Conservation (phyloP, 768 basidiomycete species). For the Collybiopsis luxurians region DNA sequence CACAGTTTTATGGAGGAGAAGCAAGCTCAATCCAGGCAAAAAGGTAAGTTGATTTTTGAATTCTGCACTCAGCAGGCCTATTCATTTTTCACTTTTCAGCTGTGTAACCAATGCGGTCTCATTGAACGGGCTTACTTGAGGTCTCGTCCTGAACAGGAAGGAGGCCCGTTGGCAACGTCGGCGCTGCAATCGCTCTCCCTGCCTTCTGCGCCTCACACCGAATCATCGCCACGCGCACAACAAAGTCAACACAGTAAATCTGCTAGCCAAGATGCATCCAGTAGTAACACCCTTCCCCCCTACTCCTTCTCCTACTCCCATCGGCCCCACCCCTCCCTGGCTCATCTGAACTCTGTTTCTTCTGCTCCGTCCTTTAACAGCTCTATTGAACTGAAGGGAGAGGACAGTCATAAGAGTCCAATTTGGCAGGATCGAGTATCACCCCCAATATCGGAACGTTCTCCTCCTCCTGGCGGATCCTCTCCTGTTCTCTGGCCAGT, state of each 20-base stretch:
- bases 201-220: slow-evolving; percentile 29
- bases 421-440: slow-evolving; percentile 6
- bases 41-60: slow-evolving; percentile 46
- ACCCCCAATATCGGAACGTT: slow-evolving; percentile 1
- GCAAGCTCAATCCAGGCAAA: slow-evolving; percentile 78
- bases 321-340: slow-evolving; percentile 2
- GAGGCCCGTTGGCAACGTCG: slow-evolving; percentile 60
- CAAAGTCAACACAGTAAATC: not conserved
- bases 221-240: slow-evolving; percentile 9
- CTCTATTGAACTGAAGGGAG: not conserved
- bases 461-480: not conserved
- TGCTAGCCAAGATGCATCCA: not conserved
- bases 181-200: slow-evolving; percentile 50
- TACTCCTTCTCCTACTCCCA: not conserved
- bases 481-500: not conserved
- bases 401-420: not conserved
- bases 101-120: slow-evolving; percentile 73
- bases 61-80: not conserved
- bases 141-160: slow-evolving; percentile 74
- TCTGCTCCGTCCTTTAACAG: not conserved
- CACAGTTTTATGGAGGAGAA: slow-evolving; percentile 77
- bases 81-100: slow-evolving; percentile 22
- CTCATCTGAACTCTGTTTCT: slow-evolving; percentile 1
- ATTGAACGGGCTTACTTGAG: slow-evolving; percentile 81
- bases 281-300: slow-evolving; percentile 1